These are phyloP conservation scores for Aschersonia sp. DNA, from an alignment of 2,329 filamentous ascomycete species.

Conservation along the genomic window DNA sequence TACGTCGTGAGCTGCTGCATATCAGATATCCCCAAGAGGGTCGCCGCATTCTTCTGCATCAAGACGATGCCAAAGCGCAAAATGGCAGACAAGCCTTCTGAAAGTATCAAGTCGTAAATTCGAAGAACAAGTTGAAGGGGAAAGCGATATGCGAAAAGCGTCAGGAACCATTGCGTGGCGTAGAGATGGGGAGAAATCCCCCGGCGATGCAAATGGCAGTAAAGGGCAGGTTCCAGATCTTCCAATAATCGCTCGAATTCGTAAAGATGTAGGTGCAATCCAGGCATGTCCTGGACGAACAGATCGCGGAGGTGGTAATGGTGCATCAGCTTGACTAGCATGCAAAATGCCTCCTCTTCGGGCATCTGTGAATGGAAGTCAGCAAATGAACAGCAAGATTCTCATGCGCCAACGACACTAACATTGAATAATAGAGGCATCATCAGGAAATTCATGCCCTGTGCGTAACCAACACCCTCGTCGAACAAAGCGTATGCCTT, in stretches of 20 bases:
- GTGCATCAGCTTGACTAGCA: constrained; percentile 90
- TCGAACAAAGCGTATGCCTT: constrained; percentile 96
- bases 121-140: constrained; percentile 89
- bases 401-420: constrained; percentile 17
- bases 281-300: constrained; percentile 92
- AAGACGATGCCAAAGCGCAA: constrained; percentile 88
- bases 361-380: constrained; percentile 52
- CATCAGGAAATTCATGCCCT: constrained; percentile 96
- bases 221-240: constrained; percentile 84
- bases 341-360: constrained; percentile 89
- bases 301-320: constrained; percentile 86
- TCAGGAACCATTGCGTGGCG: constrained; percentile 97
- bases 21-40: constrained; percentile 71
- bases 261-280: constrained; percentile 82
- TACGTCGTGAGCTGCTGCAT: constrained; percentile 83
- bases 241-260: constrained; percentile 91
- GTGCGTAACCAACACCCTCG: constrained; percentile 86
- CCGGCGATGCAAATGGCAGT: constrained; percentile 80
- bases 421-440: constrained; percentile 95
- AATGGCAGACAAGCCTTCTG: constrained; percentile 84
- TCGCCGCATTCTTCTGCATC: constrained; percentile 83
- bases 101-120: constrained; percentile 90
- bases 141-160: constrained; percentile 95
- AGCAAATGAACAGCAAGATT: not conserved
- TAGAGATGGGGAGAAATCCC: constrained; percentile 86